phyloP scores from a whole-genome alignment of 768 basidiomycete species.

The Russula compacta region DNA sequence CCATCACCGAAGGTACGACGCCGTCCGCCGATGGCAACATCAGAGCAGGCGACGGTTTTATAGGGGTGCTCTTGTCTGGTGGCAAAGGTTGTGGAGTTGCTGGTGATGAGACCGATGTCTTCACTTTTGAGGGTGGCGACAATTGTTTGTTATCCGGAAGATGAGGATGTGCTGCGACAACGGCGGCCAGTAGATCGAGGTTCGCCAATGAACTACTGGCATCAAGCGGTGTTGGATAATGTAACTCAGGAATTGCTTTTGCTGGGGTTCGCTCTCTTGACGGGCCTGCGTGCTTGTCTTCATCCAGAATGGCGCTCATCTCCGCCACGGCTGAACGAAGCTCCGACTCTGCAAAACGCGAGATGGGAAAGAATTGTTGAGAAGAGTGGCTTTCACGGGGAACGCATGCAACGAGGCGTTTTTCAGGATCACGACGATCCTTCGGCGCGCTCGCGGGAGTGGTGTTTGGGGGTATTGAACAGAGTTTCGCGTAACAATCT shows the following conservation, averaged over 20 bases:
- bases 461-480: slow-evolving; percentile 40
- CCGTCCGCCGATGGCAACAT: not conserved
- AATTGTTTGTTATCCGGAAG: slow-evolving; percentile 3
- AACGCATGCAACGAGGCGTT: slow-evolving; percentile 51
- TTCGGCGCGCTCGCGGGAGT: slow-evolving; percentile 24
- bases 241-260: not conserved
- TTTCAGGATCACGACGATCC: slow-evolving; percentile 34
- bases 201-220: slow-evolving; percentile 2
- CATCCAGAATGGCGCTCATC: slow-evolving; percentile 8
- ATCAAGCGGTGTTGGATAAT: not conserved
- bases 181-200: slow-evolving; percentile 14
- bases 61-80: not conserved
- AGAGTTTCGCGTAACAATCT: slow-evolving; percentile 66
- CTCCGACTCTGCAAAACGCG: slow-evolving; percentile 13
- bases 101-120: not conserved
- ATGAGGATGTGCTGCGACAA: slow-evolving; percentile 13
- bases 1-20: slow-evolving; percentile 1
- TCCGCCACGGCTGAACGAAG: slow-evolving; percentile 13
- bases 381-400: slow-evolving; percentile 31
- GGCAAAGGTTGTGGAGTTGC: not conserved
- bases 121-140: not conserved
- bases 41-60: not conserved
- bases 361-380: slow-evolving; percentile 14
- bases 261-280: slow-evolving; percentile 9
- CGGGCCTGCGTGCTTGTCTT: not conserved